A percentile compares a stretch with the other conserved stretches of the same genome.
Evolutionary conservation across 257 asterid genomes (phyloP).

Genomic region (Solanum appendiculatum): DNA sequence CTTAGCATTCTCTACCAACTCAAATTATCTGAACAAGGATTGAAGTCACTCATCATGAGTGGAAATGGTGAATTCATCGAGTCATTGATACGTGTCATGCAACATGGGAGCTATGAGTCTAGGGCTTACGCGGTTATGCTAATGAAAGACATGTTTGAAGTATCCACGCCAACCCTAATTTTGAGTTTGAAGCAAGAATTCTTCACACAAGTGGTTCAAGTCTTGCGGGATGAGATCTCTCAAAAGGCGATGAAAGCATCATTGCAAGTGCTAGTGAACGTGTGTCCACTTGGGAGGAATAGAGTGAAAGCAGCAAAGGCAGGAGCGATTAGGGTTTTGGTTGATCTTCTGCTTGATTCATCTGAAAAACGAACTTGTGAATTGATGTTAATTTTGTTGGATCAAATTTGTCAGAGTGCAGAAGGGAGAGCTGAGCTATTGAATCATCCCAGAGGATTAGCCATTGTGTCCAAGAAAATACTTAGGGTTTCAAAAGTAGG

Average conservation of each 20-base stretch:
- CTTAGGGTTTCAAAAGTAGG: conserved; percentile 65
- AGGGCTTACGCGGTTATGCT: conserved; percentile 48
- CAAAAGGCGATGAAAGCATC: conserved; percentile 36
- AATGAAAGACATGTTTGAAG: conserved; percentile 15
- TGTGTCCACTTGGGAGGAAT: conserved; percentile 54
- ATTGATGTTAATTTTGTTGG: conserved; percentile 37
- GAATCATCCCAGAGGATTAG: conserved; percentile 69
- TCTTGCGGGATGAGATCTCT: conserved; percentile 39
- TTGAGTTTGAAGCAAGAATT: conserved; percentile 11
- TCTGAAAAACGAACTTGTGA: conserved; percentile 35
- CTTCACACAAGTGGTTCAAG: conserved; percentile 33
- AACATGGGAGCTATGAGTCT: conserved; percentile 49
- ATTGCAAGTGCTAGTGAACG: conserved; percentile 21
- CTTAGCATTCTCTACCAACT: conserved; percentile 38
- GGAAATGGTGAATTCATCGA: conserved; percentile 22
- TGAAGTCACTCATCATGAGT: conserved; percentile 17
- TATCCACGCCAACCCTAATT: conserved; percentile 25
- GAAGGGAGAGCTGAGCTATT: conserved; percentile 74
- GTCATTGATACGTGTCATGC: conserved; percentile 31
- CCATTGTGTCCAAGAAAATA: conserved; percentile 68
- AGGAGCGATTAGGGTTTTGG: conserved; percentile 20
- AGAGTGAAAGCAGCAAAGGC: conserved; percentile 52
- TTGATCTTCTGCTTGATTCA: conserved; percentile 45
- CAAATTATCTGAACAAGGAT: conserved; percentile 41
- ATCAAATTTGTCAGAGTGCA: conserved; percentile 63